Evolutionary conservation across 495 filamentous ascomycete genomes (phyloP), one percentile per base, ranked within the genome.

Genomic region (Penicillium odoratum): DNA sequence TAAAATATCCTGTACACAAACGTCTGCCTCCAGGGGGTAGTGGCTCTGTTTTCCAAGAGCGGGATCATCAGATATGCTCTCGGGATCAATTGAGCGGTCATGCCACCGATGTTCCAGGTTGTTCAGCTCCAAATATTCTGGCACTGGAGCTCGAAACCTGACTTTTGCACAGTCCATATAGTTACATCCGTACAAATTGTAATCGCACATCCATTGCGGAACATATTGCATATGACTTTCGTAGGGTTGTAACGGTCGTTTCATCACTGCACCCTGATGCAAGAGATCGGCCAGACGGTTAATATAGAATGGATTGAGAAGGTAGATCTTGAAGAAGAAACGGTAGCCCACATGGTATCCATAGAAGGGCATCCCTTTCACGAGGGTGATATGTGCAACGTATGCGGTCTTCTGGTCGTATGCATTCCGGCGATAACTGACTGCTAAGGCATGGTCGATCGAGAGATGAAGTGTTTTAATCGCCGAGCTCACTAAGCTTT

Each of bases 191-290:
- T 93, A 97, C 61, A 98, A 78, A 62, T 96, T 98, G 79, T 92
- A 98, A 67, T 98, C 95, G 61, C 88, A 89, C 93, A 98, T 97
- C 85, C 95, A 98, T 75, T 97, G 95, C 2, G 93, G 81, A 8
- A 97, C 72, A 72, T 89, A 98, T 69, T 95, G 88, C 43, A 98
- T 70, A 71, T 98, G 95, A 48, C 88, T 91, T 71, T 98, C 94
- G 68, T 92, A 94, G 3, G 94, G 93, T 63, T 98, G 94, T 34
- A 98, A 85, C 9, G 82, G 77, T 46, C 79, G 84, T 64, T 89
- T 88, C 84, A 98, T 83, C 46, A 98, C 83, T 11, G 86, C 85
- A 26, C 93, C 94, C 69, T 95, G 90, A 26, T 88, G 85, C 34
- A 98, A 76, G 33, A 98, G 81, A 57, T 97, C 91, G 16, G 88